Evolutionary conservation across 495 filamentous ascomycete species (phyloP), one percentile per base, ranked within the genome.

Genomic region (Xylaria venustula): DNA sequence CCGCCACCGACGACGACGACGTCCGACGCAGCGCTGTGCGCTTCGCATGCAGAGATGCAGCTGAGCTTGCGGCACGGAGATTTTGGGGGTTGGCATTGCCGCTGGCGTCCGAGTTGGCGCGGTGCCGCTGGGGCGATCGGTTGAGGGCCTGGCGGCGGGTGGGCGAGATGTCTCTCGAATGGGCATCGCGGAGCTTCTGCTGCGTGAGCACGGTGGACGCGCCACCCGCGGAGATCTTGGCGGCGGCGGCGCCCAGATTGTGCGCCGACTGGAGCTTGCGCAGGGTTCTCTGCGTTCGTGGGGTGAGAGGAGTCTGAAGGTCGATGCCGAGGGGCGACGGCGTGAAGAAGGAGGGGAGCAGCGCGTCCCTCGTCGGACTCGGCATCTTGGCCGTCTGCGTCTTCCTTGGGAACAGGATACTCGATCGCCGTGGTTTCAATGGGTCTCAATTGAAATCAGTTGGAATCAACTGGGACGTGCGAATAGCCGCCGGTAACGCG

Each of bases 101-200:
- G 9, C 58, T 54, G 23, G 88, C 85, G 74, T 92, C 89, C 53
- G 88, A 92, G 70, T 91, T 93, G 5, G 89, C 88, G 68, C 90
- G 82, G 45, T 79, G 51, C 65, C 89, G 81, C 54, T 84, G 84
- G 51, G 82, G 73, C 55, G 81, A 79, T 57, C 73, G 74, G 60
- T 75, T 79, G 60, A 68, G 62, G 45, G 71, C 54, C 32, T 69
- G 71, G 49, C 71, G 67, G 23, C 71, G 63, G 26, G 60, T 61
- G 67, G 55, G 58, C 59, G 56, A 54, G 62, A 66, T 66, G 63
- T 45, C 58, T 54, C 54, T 63, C 42, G 65, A 54, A 54, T 58
- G 65, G 58, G 69, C 70, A 42, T 72, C 67, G 57, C 65, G 76
- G 60, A 64, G 68, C 67, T 67, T 67, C 64, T 86, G 85, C 64